phyloP scores from a whole-genome alignment of 768 basidiomycete genomes.

The Leccinellum albellum region DNA sequence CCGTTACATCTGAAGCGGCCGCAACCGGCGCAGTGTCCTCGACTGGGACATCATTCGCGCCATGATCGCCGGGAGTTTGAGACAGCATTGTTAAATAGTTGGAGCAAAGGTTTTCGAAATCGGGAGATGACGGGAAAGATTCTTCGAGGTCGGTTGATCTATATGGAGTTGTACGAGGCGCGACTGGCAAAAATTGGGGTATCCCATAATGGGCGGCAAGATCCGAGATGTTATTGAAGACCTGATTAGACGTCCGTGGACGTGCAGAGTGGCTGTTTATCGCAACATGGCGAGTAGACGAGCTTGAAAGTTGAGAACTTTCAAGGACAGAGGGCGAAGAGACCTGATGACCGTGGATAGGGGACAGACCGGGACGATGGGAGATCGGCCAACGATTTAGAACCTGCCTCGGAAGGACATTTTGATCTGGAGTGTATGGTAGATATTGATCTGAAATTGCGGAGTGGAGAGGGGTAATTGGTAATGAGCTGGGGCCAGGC shows the following conservation, averaged over 20 bases:
- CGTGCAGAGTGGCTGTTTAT: constrained; percentile 52
- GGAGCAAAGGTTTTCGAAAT: constrained; percentile 46
- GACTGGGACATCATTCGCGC: constrained; percentile 32
- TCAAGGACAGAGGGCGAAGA: constrained; percentile 40
- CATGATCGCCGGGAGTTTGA: constrained; percentile 41
- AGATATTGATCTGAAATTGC: constrained; percentile 49
- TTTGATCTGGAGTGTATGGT: constrained; percentile 34
- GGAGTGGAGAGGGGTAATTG: constrained; percentile 29
- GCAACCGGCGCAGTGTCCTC: constrained; percentile 26
- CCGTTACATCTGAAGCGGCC: constrained; percentile 19
- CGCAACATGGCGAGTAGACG: constrained; percentile 50
- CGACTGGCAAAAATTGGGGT: constrained; percentile 65
- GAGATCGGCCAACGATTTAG: constrained; percentile 49
- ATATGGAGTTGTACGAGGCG: constrained; percentile 56
- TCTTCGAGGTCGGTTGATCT: constrained; percentile 36
- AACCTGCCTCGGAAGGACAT: constrained; percentile 42
- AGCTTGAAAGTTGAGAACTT: constrained; percentile 54
- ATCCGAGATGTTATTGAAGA: constrained; percentile 64
- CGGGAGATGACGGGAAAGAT: constrained; percentile 29
- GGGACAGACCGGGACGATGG: constrained; percentile 35
- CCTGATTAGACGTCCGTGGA: constrained; percentile 65
- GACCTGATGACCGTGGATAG: constrained; percentile 38
- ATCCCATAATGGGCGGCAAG: constrained; percentile 77
- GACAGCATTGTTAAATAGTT: constrained; percentile 71
- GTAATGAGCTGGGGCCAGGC: constrained; percentile 32